Evolutionary conservation across 2,329 filamentous ascomycete genomes (phyloP).

Genomic region (Hypomyces rosellus): DNA sequence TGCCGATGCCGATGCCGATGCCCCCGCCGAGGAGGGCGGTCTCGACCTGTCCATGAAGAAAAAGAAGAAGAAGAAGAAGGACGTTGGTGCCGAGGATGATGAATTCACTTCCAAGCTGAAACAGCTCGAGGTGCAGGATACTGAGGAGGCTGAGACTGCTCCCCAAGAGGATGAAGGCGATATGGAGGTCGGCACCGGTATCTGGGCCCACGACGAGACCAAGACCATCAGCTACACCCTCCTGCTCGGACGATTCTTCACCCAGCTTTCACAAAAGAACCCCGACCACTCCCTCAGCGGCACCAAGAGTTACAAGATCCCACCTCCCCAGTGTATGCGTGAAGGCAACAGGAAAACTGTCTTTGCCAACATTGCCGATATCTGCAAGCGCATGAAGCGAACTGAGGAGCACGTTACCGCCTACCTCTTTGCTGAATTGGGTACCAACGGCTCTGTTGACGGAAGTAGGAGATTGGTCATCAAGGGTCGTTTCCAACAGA

Average conservation of each 20-base stretch:
- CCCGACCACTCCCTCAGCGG: slow-evolving; percentile 87
- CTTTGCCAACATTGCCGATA: slow-evolving; percentile 97
- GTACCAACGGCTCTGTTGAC: slow-evolving; percentile 92
- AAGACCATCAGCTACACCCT: slow-evolving; percentile 76
- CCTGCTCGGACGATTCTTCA: slow-evolving; percentile 89
- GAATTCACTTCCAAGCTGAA: slow-evolving; percentile 56
- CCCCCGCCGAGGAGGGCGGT: slow-evolving; percentile 36
- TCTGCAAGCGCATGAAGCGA: slow-evolving; percentile 99
- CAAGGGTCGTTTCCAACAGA: slow-evolving; percentile 99
- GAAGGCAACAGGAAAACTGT: slow-evolving; percentile 99
- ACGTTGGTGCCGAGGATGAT: slow-evolving; percentile 55
- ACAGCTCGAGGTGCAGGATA: slow-evolving; percentile 59
- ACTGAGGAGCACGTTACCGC: slow-evolving; percentile 96
- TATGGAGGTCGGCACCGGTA: slow-evolving; percentile 79
- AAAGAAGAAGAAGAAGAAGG: slow-evolving; percentile 56
- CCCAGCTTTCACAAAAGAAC: slow-evolving; percentile 89
- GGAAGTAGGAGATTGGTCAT: slow-evolving; percentile 90
- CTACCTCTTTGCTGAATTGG: slow-evolving; percentile 96
- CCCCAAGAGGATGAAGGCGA: slow-evolving; percentile 60
- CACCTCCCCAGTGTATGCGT: slow-evolving; percentile 94
- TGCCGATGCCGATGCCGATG: slow-evolving; percentile 31
- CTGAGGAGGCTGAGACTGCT: slow-evolving; percentile 47
- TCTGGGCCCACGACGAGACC: slow-evolving; percentile 79
- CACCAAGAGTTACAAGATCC: slow-evolving; percentile 97
- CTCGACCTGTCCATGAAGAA: slow-evolving; percentile 55